Evolutionary conservation across 495 filamentous ascomycete genomes (phyloP).

Genomic region (Jackrogersella minutella): DNA sequence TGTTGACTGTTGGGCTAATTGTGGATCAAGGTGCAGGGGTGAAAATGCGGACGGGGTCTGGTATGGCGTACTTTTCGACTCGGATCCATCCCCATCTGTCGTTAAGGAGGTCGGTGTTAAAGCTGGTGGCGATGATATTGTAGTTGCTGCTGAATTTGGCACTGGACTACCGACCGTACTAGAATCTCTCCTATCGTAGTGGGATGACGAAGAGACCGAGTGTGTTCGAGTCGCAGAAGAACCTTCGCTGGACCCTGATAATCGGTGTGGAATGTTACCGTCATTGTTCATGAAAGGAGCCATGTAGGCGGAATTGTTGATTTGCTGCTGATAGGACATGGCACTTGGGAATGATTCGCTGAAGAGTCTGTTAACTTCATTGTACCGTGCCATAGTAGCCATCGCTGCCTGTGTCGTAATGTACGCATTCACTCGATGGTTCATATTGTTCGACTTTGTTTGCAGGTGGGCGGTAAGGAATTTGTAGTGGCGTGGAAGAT

Average conservation of each 20-base stretch:
- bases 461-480: constrained; percentile 63
- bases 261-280: constrained; percentile 9
- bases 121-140: constrained; percentile 34
- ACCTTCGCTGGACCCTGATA: constrained; percentile 22
- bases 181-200: constrained; percentile 25
- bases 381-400: constrained; percentile 60
- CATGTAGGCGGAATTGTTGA: constrained; percentile 34
- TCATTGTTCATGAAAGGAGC: constrained; percentile 26
- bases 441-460: constrained; percentile 63
- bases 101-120: constrained; percentile 42
- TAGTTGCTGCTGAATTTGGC: constrained; percentile 14
- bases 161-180: neutral
- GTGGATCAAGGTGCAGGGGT: constrained; percentile 27
- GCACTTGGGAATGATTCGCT: constrained; percentile 52
- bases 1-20: constrained; percentile 29
- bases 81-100: constrained; percentile 24
- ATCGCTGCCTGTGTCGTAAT: constrained; percentile 66
- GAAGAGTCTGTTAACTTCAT: constrained; percentile 59
- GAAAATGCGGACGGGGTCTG: constrained; percentile 33
- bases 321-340: constrained; percentile 38
- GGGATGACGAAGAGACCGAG: constrained; percentile 33
- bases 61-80: constrained; percentile 28
- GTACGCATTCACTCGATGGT: constrained; percentile 65
- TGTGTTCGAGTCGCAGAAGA: constrained; percentile 23
- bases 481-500: constrained; percentile 60